Base-by-base conservation (phyloP, 176 grass and related monocot species). In the Chloris gayana region DNA sequence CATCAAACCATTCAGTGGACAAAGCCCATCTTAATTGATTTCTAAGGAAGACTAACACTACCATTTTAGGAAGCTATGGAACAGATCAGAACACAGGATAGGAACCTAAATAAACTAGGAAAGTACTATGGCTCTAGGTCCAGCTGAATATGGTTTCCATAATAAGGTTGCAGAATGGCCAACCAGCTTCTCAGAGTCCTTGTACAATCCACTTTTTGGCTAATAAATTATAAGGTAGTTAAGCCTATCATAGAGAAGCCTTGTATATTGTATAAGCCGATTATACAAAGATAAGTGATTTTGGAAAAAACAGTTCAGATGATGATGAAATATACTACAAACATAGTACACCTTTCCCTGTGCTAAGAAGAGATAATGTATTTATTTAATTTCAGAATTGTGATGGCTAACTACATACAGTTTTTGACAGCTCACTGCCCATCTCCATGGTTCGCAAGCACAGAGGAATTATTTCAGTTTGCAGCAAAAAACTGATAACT, bases 391-490 rank as follows among this genome's bases (percentile, higher is more conserved):
- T 76, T 21, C n/a, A 80, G 30, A 30, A 54, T 80, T 49, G 45
- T 77, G 37, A 77, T 85, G 58, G 49, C 26, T 30, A 32, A 62
- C 31, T 27, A 88, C 86, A 75, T 86, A 95, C 93, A 7, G 96
- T 99, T 90, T 99, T 99, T 14, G 96, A 99, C 4, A 99, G 91
- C 81, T 99, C 93, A 80, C 92, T 95, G 35, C 96, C 96, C 96
- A 99, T 99, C 84, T 95, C 96, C 96, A 99, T 99, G 63, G 96
- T 99, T 64, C 90, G 88, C 54, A 99, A 47, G 57, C 96, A 99
- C 62, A 99, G 73, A 73, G 96, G 96, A 85, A 99, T 99, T 86
- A 99, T 99, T 95, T 99, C 96, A 82, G 96, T 99, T 80, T 99
- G 96, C 42, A 99, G 93, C 69, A 99, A 87, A 93, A 99, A 99